Evolutionary conservation across 2,329 filamentous ascomycete species (phyloP), one percentile per base, ranked within the genome.

Genomic region (Stenocarpella maydis): DNA sequence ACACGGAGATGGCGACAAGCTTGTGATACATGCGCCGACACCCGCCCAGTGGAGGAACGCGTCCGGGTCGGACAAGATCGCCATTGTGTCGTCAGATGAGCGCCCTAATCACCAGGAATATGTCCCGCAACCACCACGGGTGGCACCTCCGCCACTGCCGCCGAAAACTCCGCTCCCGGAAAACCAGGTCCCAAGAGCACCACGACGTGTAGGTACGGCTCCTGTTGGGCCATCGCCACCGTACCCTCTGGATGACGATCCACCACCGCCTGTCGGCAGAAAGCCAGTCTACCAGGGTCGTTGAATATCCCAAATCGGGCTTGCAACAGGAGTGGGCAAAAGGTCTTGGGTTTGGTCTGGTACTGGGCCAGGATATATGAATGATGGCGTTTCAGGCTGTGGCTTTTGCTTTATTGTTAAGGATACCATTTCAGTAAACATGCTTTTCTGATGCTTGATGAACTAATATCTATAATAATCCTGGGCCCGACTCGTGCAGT

Each of bases 161-260:
- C 92, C 92, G 12, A 95, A 95, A 79, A 94, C 91, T 1, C 92
- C 92, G 0, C 85, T 94, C 4, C 88, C 86, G 0, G 90, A 88
- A 69, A 78, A 77, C 73, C 82, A 78, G 73, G 75, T 65, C 54
- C 75, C 71, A 45, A 77, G 71, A 75, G 82, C 73, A 74, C 81
- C 74, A 61, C 76, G 71, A 21, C 65, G 70, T 4, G 50, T 60
- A 39, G 70, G 70, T 6, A 70, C 68, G 15, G 70, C 65, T 31
- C 68, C 68, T 15, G 71, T 72, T 21, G 68, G 74, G 21, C 45
- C 69, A 15, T 78, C 82, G 10, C 85, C 93, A 41, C 94, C 94
- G 0, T 98, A 98, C 78, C 95, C 95, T 0, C 81, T 93, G 58
- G 90, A 90, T 54, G 88, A 97, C 75, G 92, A 91, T 31, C 91